Evolutionary conservation across 495 filamentous ascomycete genomes (phyloP).

Genomic region (Penicillium pulvis): DNA sequence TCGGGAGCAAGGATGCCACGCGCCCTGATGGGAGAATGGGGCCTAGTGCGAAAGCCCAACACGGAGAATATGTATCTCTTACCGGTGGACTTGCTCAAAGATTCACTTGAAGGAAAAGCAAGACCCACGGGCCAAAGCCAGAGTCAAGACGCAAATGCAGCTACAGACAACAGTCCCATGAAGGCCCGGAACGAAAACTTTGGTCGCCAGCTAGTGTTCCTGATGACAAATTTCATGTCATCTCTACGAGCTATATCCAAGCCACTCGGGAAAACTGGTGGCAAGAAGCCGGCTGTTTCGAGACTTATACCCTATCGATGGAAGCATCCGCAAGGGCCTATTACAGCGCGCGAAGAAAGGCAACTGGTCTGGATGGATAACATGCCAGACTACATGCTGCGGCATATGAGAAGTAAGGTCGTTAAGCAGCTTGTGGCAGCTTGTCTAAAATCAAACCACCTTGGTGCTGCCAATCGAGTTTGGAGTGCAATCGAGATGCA

Average conservation of each 20-base stretch:
- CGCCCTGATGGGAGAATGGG: conserved; percentile 65
- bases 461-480: conserved; percentile 30
- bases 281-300: conserved; percentile 22
- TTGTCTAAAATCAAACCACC: conserved; percentile 16
- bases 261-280: conserved; percentile 7
- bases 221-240: conserved; percentile 33
- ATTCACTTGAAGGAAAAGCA: conserved; percentile 18
- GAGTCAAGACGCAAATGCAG: background rate
- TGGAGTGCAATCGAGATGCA: conserved; percentile 36
- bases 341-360: conserved; percentile 26
- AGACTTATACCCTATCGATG: conserved; percentile 39
- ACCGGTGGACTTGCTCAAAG: conserved; percentile 51
- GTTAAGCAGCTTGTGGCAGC: conserved; percentile 37
- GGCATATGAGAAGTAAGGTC: conserved; percentile 51
- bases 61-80: conserved; percentile 59
- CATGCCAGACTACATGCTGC: conserved; percentile 64
- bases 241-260: conserved; percentile 24
- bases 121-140: background rate
- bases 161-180: background rate
- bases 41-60: conserved; percentile 57
- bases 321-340: conserved; percentile 37
- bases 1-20: conserved; percentile 59
- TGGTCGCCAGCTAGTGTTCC: conserved; percentile 26
- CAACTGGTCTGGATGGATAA: conserved; percentile 63
- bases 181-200: conserved; percentile 6